phyloP scores from a whole-genome alignment of 768 basidiomycete species.

The Auriscalpium vulgare region DNA sequence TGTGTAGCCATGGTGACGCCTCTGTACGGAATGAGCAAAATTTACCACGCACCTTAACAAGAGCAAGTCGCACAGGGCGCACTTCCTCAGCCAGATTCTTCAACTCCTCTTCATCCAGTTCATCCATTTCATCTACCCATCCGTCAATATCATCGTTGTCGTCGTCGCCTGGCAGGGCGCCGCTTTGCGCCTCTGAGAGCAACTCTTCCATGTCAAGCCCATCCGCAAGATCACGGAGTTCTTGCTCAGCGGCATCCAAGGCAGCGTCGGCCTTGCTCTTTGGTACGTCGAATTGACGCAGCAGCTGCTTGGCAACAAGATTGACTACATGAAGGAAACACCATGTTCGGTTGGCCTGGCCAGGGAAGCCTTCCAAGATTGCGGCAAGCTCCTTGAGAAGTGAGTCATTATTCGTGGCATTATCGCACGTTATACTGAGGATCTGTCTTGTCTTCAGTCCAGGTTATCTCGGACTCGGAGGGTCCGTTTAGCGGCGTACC shows the following conservation, averaged over 20 bases:
- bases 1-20: too few relatives aligned
- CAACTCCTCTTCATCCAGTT: conserved; percentile 10
- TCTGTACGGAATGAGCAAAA: too few relatives aligned
- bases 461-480: neutral
- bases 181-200: too few relatives aligned
- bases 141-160: conserved; percentile 15
- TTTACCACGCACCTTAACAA: conserved; percentile 26
- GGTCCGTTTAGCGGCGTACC: conserved; percentile 11
- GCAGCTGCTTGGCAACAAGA: conserved; percentile 8
- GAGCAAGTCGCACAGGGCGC: conserved; percentile 18
- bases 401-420: neutral
- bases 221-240: too few relatives aligned
- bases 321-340: conserved; percentile 17
- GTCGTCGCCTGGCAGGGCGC: neutral
- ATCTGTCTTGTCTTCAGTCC: neutral
- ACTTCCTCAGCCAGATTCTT: conserved; percentile 13
- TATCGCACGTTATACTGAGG: neutral
- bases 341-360: neutral
- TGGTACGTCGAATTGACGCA: conserved; percentile 1
- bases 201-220: too few relatives aligned
- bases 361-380: conserved; percentile 1
- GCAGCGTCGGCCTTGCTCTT: neutral
- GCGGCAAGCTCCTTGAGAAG: neutral
- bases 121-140: conserved; percentile 20
- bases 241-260: neutral